A percentile compares a stretch with the other conserved stretches of the same genome.
phyloP scores from a whole-genome alignment of 208 protist species.

The Lotmaria passim region DNA sequence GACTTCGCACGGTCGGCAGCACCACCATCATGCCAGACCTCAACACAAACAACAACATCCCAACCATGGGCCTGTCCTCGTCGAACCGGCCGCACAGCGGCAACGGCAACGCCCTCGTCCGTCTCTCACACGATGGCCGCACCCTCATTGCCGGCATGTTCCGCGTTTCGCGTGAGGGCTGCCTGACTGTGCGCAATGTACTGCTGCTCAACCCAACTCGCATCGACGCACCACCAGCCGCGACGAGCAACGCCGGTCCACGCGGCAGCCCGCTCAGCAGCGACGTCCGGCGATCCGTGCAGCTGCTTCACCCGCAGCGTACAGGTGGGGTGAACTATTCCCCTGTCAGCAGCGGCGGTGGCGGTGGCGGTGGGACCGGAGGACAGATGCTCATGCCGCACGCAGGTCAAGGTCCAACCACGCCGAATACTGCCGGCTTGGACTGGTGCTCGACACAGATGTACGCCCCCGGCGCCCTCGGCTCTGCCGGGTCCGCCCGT shows the following conservation, averaged over 20 bases:
- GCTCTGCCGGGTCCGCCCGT: slow-evolving; percentile 1
- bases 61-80: background rate
- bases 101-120: slow-evolving; percentile 35
- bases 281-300: slow-evolving; percentile 16
- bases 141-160: slow-evolving; percentile 77
- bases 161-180: slow-evolving; percentile 73
- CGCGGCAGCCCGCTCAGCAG: slow-evolving; percentile 4
- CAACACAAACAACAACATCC: background rate
- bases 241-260: background rate
- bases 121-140: slow-evolving; percentile 61
- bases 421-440: slow-evolving; percentile 21
- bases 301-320: slow-evolving; percentile 40
- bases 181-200: slow-evolving; percentile 81
- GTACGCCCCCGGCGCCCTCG: background rate
- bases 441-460: slow-evolving; percentile 29
- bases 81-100: slow-evolving; percentile 9
- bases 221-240: slow-evolving; percentile 32
- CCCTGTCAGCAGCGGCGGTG: slow-evolving; percentile 25
- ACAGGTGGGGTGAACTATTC: slow-evolving; percentile 21
- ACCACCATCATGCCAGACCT: background rate
- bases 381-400: slow-evolving; percentile 25
- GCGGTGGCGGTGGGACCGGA: slow-evolving; percentile 15
- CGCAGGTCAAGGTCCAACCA: slow-evolving; percentile 10
- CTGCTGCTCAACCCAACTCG: slow-evolving; percentile 73
- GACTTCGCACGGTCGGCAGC: background rate